phyloP scores from a whole-genome alignment of 164 flowering plant genomes.

The Vitis rotundifolia region DNA sequence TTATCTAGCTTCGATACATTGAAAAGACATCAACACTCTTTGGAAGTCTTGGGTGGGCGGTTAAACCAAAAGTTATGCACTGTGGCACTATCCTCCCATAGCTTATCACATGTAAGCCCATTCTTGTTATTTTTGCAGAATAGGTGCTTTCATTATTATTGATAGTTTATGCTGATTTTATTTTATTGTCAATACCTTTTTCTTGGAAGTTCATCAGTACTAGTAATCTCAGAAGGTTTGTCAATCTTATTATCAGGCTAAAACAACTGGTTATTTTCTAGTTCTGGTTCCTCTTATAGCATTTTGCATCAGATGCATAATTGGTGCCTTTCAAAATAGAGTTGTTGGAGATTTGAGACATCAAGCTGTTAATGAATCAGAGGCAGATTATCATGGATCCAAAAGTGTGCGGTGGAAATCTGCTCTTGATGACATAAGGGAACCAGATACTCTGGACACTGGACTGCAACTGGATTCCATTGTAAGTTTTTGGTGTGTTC shows the following conservation, averaged over 20 bases:
- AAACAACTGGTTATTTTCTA: constrained; percentile 48
- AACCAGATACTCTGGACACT: constrained; percentile 27
- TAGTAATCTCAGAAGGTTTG: constrained; percentile 25
- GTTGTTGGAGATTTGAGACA: constrained; percentile 16
- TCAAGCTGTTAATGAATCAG: constrained; percentile 18
- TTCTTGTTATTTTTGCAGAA: not conserved
- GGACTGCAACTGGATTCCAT: constrained; percentile 25
- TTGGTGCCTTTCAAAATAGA: constrained; percentile 30
- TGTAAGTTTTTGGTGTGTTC: constrained; percentile 27
- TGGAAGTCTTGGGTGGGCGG: constrained; percentile 1
- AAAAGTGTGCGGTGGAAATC: constrained; percentile 46
- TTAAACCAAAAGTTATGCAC: constrained; percentile 12
- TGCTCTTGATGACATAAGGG: constrained; percentile 40
- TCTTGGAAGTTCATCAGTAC: constrained; percentile 6
- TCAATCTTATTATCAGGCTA: constrained; percentile 51
- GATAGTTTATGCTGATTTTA: constrained; percentile 2
- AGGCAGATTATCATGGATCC: constrained; percentile 19
- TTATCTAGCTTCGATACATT: not conserved
- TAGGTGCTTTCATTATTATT: not conserved
- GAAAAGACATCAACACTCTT: constrained; percentile 12
- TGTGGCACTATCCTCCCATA: constrained; percentile 14
- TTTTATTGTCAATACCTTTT: constrained; percentile 6
- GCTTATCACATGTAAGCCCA: constrained; percentile 28
- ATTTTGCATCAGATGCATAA: constrained; percentile 53
- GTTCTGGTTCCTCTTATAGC: constrained; percentile 58